Conservation (phyloP, 1,139 yeast species). For the Suhomyces chickasaworum region DNA sequence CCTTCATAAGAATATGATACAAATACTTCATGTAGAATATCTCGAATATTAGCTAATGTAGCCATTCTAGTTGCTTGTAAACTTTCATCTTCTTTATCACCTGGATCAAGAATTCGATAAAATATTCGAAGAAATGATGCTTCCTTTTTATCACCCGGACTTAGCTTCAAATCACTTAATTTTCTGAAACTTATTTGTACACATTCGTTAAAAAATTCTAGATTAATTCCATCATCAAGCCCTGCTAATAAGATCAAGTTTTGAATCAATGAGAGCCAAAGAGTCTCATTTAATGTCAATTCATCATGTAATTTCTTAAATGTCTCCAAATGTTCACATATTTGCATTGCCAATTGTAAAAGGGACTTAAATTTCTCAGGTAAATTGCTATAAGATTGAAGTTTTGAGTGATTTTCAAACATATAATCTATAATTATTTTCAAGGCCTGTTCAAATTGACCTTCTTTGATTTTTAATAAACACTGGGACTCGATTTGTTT, state of each 20-base stretch:
- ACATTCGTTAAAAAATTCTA: conserved; percentile 42
- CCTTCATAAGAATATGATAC: conserved; percentile 66
- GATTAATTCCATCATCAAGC: conserved; percentile 13
- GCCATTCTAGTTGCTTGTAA: conserved; percentile 31
- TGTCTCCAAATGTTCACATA: conserved; percentile 31
- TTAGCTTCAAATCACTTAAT: conserved; percentile 45
- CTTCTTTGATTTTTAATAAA: conserved; percentile 25
- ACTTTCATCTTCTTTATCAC: conserved; percentile 21
- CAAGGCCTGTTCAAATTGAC: conserved; percentile 31
- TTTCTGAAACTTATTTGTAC: conserved; percentile 55
- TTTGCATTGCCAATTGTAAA: conserved; percentile 36
- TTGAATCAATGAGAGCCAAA: conserved; percentile 43
- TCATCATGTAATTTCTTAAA: conserved; percentile 20
- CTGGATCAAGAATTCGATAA: conserved; percentile 48
- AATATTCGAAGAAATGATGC: conserved; percentile 52
- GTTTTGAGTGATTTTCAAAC: conserved; percentile 6
- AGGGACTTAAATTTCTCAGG: conserved; percentile 27
- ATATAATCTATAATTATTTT: conserved; percentile 28
- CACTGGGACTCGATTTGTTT: conserved; percentile 37
- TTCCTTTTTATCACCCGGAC: conserved; percentile 26
- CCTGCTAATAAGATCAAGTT: conserved; percentile 32
- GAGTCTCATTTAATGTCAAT: conserved; percentile 32
- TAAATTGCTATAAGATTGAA: conserved; percentile 16
- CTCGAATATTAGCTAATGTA: conserved; percentile 58
- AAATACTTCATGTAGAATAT: conserved; percentile 62